Evolutionary conservation across 495 filamentous ascomycete genomes (phyloP), one percentile per base, ranked within the genome.

Genomic region (Penicillium daleae): DNA sequence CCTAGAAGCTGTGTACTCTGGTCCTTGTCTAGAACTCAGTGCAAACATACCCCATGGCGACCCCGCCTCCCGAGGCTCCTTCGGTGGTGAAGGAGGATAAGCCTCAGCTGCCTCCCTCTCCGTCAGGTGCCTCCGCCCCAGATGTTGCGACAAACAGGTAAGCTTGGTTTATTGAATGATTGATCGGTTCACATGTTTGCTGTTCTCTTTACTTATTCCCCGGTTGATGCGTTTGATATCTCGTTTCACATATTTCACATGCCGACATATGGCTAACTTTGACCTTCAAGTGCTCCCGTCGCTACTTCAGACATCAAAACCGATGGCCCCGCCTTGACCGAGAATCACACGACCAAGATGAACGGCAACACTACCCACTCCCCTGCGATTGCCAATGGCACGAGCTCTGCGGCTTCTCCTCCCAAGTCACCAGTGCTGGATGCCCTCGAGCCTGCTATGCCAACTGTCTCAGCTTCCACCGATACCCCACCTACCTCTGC

Each of bases 61-160:
- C 79, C 56, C 79, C 79, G 72, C 79, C 79, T 74, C 78, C 79
- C 32, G 79, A 82, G 76, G 77, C 71, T 49, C 50, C 73, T 62
- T 68, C 74, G 62, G 56, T 67, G 33, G 55, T 75, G 44, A 82
- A 80, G 72, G 76, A 79, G 71, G 78, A 79, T 57, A 80, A 82
- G 75, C 77, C 75, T 71, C 77, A 78, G 72, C 62, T 78, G 57
- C 77, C 76, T 55, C 78, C 76, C 26, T 76, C 77, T 57, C 76
- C 78, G 27, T 76, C 73, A 63, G 78, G 74, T 54, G 63, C 67
- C 22, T 66, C 78, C 22, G 71, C 72, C n/a, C 66, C 66, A 40
- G 74, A 74, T 26, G 48, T 71, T 39, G 70, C 60, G 52, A 66
- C 62, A 22, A 63, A 57, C 59, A 68, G 71, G 76, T 78, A 76